Conservation (phyloP, 176 grass and related monocot genomes). For the bread wheat (Triticum aestivum) region DNA sequence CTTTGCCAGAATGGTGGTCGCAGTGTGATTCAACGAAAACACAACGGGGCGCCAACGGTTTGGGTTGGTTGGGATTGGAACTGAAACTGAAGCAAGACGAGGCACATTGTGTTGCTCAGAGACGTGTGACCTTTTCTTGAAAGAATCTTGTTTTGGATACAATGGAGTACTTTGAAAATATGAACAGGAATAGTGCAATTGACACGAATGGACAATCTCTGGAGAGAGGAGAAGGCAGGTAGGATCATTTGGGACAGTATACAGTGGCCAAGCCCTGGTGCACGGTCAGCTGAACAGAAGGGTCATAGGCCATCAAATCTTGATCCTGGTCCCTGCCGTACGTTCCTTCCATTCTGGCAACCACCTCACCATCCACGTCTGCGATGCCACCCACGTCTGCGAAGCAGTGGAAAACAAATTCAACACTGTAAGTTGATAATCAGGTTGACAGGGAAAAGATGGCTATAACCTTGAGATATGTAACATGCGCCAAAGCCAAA, state of each 20-base stretch:
- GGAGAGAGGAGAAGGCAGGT: neutral
- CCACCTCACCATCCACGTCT: constrained; percentile 79
- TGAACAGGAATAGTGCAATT: neutral
- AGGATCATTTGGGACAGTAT: constrained; percentile 46
- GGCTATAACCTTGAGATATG: constrained; percentile 59
- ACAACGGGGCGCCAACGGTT: neutral
- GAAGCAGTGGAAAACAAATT: neutral
- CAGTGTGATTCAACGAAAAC: too few relatives aligned
- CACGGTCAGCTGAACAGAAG: constrained; percentile 54
- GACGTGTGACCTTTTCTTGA: neutral
- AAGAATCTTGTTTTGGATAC: neutral
- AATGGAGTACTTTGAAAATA: neutral
- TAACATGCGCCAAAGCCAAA: constrained; percentile 54
- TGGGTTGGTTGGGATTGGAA: neutral
- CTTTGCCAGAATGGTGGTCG: too few relatives aligned
- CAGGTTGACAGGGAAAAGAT: neutral
- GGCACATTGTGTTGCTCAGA: neutral
- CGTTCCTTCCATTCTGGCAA: constrained; percentile 54
- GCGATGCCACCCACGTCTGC: constrained; percentile 45
- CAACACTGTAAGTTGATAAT: neutral
- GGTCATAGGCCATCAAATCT: constrained; percentile 64
- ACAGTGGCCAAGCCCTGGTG: constrained; percentile 64
- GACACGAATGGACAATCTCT: neutral
- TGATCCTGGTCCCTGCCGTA: constrained; percentile 5
- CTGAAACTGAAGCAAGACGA: neutral